Evolutionary conservation across 2,329 filamentous ascomycete species (phyloP), one percentile per base, ranked within the genome.

Genomic region (Aspergillus sp.): DNA sequence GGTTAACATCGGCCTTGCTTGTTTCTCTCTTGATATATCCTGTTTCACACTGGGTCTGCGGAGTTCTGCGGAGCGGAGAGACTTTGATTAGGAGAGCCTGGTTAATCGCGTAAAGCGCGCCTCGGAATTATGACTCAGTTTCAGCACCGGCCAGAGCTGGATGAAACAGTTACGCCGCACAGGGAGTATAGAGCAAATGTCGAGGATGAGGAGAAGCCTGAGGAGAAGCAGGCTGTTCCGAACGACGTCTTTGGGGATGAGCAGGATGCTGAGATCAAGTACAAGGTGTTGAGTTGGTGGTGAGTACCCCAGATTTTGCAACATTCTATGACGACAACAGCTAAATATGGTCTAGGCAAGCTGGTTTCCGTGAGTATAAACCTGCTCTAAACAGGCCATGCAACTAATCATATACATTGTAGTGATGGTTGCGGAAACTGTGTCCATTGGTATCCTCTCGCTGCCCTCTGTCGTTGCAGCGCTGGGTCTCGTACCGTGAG

Each of bases 361-460:
- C 75, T 48, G 77, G 77, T 60, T 68, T 80, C 64, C 74, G 55
- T 57, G 48, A 51, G 55, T 57, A n/a, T 3, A 1, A 1, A 8
- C 34, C 34, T 41, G 5, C 34, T 15, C 2, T 41, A 4, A 5
- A 38, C 3, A 13, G 4, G 34, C 34, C 11, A 41, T 4, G 11
- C 34, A 15, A 41, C 34, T 41, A 41, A 30, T 31, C 23, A 25
- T 9, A 19, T 34, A 23, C 6, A 9, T 45, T 6, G 3, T 47
- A 57, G 55, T 86, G 60, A 86, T 87, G 82, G 80, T 87, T 38
- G 85, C 84, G 17, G 85, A 86, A 69, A 86, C 83, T 8, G 82
- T 87, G 23, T 85, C 83, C n/a, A 76, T 87, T 6, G 85, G 85
- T n/a, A 82, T 86, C 30, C 77, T 87, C 9, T 83, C 83, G 2